These are phyloP conservation scores for Pezicula carpinea DNA, from an alignment of 2,329 filamentous ascomycete species.

Conservation along the genomic window DNA sequence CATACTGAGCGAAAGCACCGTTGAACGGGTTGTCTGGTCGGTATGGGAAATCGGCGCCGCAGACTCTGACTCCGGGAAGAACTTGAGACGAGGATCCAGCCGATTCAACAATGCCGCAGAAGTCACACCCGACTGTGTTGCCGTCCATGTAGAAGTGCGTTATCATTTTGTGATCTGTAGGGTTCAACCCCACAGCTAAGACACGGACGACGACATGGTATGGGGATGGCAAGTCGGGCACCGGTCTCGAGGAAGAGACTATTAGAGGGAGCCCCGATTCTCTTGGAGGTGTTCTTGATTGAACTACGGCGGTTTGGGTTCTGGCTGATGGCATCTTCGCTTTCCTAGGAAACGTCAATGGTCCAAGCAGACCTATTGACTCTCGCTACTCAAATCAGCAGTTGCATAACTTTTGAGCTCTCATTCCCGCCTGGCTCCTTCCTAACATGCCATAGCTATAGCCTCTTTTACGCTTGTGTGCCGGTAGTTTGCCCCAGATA, in stretches of 20 bases:
- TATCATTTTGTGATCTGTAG: not conserved
- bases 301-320: too few species aligned
- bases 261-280: not conserved
- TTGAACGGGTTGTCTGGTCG: not conserved
- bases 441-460: too few species aligned
- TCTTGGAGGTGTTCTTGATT: too few species aligned
- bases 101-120: not conserved
- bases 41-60: not conserved
- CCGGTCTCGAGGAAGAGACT: not conserved
- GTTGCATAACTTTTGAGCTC: too few species aligned
- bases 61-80: not conserved
- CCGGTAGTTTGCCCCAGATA: too few species aligned
- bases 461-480: too few species aligned
- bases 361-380: too few species aligned
- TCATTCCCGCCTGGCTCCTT: too few species aligned
- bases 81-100: not conserved
- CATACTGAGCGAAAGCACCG: not conserved
- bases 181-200: not conserved
- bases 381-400: too few species aligned
- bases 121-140: not conserved
- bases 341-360: too few species aligned
- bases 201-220: not conserved
- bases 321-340: too few species aligned
- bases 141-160: not conserved
- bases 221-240: not conserved